Evolutionary conservation across 2,329 filamentous ascomycete genomes (phyloP).

Genomic region (Colletotrichum eremochloae): DNA sequence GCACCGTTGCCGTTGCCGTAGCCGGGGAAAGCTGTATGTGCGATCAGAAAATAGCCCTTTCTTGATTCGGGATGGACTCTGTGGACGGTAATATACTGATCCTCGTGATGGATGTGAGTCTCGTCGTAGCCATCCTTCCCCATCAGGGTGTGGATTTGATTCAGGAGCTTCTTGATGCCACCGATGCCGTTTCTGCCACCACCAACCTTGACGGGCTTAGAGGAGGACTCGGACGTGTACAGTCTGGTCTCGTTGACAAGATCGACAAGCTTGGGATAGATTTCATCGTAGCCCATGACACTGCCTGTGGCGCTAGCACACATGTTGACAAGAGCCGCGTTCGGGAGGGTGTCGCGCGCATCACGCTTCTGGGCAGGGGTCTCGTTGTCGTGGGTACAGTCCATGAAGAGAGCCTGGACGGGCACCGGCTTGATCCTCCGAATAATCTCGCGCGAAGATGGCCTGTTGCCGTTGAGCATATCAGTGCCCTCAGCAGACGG

Average conservation of each 20-base stretch:
- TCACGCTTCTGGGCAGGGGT: slow-evolving; percentile 95
- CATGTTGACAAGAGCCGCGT: slow-evolving; percentile 94
- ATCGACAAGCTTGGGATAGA: slow-evolving; percentile 94
- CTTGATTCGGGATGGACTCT: slow-evolving; percentile 92
- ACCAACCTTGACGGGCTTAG: slow-evolving; percentile 71
- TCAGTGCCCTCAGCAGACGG: slow-evolving; percentile 48
- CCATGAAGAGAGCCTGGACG: slow-evolving; percentile 96
- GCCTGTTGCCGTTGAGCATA: slow-evolving; percentile 49
- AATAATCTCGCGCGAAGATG: slow-evolving; percentile 72
- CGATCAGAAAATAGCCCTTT: slow-evolving; percentile 95
- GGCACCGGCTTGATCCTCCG: slow-evolving; percentile 88
- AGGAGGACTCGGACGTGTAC: slow-evolving; percentile 84
- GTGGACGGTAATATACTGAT: slow-evolving; percentile 96
- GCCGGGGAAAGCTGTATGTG: slow-evolving; percentile 94
- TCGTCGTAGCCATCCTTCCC: slow-evolving; percentile 94
- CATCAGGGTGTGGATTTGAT: slow-evolving; percentile 96
- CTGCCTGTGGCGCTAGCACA: slow-evolving; percentile 94
- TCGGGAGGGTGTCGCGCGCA: slow-evolving; percentile 92
- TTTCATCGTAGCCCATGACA: slow-evolving; percentile 97
- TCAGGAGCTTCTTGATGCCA: slow-evolving; percentile 90
- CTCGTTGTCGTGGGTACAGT: slow-evolving; percentile 99
- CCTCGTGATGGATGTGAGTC: slow-evolving; percentile 96
- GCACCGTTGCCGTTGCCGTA: slow-evolving; percentile 87
- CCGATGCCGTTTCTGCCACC: slow-evolving; percentile 88
- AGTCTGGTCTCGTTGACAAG: slow-evolving; percentile 89